Base-by-base conservation (phyloP, 768 basidiomycete genomes). In the Leccinum arenicola region DNA sequence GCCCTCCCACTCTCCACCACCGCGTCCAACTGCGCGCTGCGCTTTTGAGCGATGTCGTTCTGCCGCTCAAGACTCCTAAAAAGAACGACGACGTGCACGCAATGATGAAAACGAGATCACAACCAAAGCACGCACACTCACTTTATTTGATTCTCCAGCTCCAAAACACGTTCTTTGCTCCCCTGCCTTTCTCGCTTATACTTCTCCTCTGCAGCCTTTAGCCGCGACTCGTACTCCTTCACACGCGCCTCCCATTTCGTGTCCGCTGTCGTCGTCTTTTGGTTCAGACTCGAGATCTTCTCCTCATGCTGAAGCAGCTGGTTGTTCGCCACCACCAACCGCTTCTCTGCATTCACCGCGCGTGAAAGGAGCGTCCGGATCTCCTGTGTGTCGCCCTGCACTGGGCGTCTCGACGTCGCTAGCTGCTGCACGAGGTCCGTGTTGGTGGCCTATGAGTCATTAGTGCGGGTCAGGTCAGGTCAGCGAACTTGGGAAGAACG, bases 171-270 rank as follows among this genome's bases (percentile, higher is more conserved):
- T 74, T 98, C 96, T 76, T 98, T 99, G 48, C 88, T 84, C 4
- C 96, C 97, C 67, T 98, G 95, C 60, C 91, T 79, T 77, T 96
- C 95, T 56, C 93, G 81, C 80, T 98, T 98, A 63, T 93, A 86
- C 70, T 86, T 87, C 78, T 98, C 95, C 67, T 94, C 93, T 0
- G 92, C 92, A 0, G 86, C 85, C 71, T 86, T 87, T 61, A 95
- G 69, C 17, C 91, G 76, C 14, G 83, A 70, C 75, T 97, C 93
- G 66, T 95, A 95, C 74, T 98, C 95, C 73, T 87, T 89, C 48
- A 98, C 91, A n/a, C 95, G 80, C 0, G 89, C 92, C 67, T 95
- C 95, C 94, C 95, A 98, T 73, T 95, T 96, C 54, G 76, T 77
- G 64, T 97, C 95, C 0, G 91, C 89, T 0, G 77, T 78, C 0